phyloP scores from a whole-genome alignment of 2,329 filamentous ascomycete genomes.

The Aspergillus pseudotamarii region DNA sequence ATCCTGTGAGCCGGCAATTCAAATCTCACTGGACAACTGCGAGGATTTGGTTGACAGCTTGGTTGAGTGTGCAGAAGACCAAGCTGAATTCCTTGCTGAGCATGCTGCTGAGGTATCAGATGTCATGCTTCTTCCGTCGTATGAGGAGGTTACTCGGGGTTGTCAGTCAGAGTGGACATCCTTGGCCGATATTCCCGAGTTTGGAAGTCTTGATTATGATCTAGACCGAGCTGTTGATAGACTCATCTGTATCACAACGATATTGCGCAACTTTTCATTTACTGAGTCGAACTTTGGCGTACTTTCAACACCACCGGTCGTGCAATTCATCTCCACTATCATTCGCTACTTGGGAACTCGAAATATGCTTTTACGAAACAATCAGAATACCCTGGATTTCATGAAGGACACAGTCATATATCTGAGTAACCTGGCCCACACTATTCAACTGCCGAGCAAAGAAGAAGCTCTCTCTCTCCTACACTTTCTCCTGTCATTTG shows the following conservation, averaged over 20 bases:
- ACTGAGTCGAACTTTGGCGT: constrained; percentile 73
- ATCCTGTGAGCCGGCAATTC: constrained; percentile 64
- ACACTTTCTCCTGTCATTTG: constrained; percentile 88
- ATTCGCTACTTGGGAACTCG: constrained; percentile 88
- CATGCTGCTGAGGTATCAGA: constrained; percentile 84
- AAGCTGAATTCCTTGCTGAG: constrained; percentile 81
- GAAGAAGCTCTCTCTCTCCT: constrained; percentile 86
- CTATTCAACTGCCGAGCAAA: constrained; percentile 77
- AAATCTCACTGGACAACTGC: constrained; percentile 72
- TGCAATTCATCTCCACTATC: constrained; percentile 80
- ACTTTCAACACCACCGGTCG: constrained; percentile 74
- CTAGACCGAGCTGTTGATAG: constrained; percentile 85
- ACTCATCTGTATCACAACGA: constrained; percentile 86
- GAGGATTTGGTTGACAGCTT: constrained; percentile 88
- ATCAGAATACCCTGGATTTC: constrained; percentile 87
- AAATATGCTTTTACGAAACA: constrained; percentile 78
- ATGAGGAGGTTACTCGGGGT: constrained; percentile 84
- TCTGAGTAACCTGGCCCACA: constrained; percentile 83
- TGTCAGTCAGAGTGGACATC: constrained; percentile 73
- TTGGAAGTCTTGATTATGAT: constrained; percentile 77
- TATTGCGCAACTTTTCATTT: constrained; percentile 91
- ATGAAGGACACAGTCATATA: constrained; percentile 94
- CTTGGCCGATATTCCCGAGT: constrained; percentile 71
- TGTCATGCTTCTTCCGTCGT: constrained; percentile 77
- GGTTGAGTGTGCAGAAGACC: constrained; percentile 87